Evolutionary conservation across 2,329 filamentous ascomycete species (phyloP), one percentile per base, ranked within the genome.

Genomic region (Hypoxylon sp.): DNA sequence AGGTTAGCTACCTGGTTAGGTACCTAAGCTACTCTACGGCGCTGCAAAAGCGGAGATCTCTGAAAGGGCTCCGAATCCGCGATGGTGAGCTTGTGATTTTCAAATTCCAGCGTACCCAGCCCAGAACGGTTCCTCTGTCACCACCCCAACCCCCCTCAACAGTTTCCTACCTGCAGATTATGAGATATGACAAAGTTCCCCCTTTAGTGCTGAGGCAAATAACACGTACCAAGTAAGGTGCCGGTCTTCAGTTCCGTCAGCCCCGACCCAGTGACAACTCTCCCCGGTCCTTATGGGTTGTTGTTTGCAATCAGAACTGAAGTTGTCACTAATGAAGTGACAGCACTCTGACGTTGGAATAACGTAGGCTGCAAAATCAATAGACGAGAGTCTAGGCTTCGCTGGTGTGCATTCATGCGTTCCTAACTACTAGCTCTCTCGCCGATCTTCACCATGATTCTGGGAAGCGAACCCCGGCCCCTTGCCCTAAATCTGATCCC

Each of bases 141-240:
- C 59, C 56, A 44, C 60, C 52, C 62, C 58, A 57, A 42, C 44
- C 44, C 55, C 56, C 57, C 58, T 54, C 54, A 63, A 63, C 24
- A 20, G n/a, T 57, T 60, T 61, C 49, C 49, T 24, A 54, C 46
- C 44, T 67, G 53, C 65, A 61, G 18, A 53, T 63, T 69, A 52
- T 69, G 66, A 69, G 51, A 69, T 69, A 64, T 67, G 66, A 69
- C 52, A 69, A n/a, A 53, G 42, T 20, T 46, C 20, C 22, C 14
- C 53, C 32, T 24, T 60, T 64, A 53, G 56, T 69, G 57, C 52
- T 60, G 64, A 63, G 60, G 60, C 53, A 60, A 64, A 61, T 64
- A 64, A 61, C 53, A 48, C 40, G 50, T 60, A 67, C 53, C 51
- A 60, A 62, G 55, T 61, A 58, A 60, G 60, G 28, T n/a, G 6